These are phyloP conservation scores for Ophiosphaerella korrae DNA, from an alignment of 2,329 filamentous ascomycete genomes.

Conservation along the genomic window DNA sequence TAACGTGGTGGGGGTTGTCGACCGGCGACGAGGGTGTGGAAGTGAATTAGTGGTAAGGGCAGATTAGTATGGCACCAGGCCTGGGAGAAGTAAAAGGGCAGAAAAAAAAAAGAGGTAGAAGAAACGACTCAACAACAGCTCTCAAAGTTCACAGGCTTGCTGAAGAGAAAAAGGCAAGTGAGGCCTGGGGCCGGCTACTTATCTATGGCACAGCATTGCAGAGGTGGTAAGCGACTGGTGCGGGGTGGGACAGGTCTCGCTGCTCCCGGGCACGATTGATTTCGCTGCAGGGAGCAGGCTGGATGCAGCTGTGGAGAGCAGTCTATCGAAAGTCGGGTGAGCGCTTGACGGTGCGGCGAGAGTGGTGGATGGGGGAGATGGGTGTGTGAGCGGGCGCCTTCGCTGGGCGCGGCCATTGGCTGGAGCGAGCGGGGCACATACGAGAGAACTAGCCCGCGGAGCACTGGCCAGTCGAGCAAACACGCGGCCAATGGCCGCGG, in stretches of 20 bases:
- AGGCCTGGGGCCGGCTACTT: conserved; percentile 37
- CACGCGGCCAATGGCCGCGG: conserved; percentile 31
- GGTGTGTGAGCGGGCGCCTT: conserved; percentile 33
- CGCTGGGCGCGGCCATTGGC: conserved; percentile 27
- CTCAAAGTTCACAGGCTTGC: conserved; percentile 58
- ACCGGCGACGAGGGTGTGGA: conserved; percentile 47
- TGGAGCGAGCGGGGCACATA: conserved; percentile 26
- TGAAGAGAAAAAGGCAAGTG: conserved; percentile 50
- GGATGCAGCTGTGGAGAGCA: conserved; percentile 34
- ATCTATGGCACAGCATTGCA: conserved; percentile 38
- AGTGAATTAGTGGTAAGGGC: conserved; percentile 42
- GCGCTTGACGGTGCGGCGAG: conserved; percentile 40
- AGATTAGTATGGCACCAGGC: conserved; percentile 54
- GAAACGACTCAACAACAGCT: conserved; percentile 56
- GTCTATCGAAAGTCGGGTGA: conserved; percentile 44
- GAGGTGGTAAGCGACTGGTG: conserved; percentile 29
- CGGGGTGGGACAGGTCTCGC: conserved; percentile 33
- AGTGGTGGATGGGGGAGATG: conserved; percentile 38
- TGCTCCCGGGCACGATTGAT: conserved; percentile 37
- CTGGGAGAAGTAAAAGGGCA: conserved; percentile 48
- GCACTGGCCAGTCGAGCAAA: conserved; percentile 36
- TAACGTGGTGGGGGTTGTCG: conserved; percentile 47
- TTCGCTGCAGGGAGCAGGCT: conserved; percentile 39
- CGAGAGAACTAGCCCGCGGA: conserved; percentile 19
- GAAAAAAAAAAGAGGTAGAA: conserved; percentile 44